Base-by-base conservation (phyloP, 495 filamentous ascomycete genomes). In the Penicillium ochrochloron region DNA sequence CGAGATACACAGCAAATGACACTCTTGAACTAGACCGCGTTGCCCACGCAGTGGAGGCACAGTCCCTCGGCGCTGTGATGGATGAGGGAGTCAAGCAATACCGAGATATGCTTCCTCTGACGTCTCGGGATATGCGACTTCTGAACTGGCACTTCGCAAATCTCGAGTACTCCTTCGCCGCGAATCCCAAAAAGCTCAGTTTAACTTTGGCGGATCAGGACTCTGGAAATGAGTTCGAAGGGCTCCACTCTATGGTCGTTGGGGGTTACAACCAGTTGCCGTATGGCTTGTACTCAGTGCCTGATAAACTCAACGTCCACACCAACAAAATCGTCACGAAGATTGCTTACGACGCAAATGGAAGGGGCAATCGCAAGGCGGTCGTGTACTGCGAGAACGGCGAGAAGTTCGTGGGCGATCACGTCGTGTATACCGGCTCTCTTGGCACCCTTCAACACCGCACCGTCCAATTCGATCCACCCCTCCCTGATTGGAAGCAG, bases 81-180 rank as follows among this genome's bases (percentile, higher is more conserved):
- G 92, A 99, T 67, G 90, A 92, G 59, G 92, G 93, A 19, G 87
- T 97, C 57, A 83, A 83, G 23, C 93, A 98, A 70, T 99, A 97
- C 75, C 89, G 90, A 64, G 84, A 84, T 44, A 84, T 98, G 60
- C 83, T 97, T 21, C 89, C 95, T 51, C 78, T 99, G 31, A 92
- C 87, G 0, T 86, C 93, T 0, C 90, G 91, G 70, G 95, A 97
- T 67, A 88, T 96, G 77, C 85, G 95, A 52, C 82, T 98, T 35
- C 83, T 97, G 67, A 99, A 98, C 70, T 99, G 95, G 95, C 96
- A 99, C 77, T 89, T 97, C 73, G 95, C 96, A 62, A 99, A 99
- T 70, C 83, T 98, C 33, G 95, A 99, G 72, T 99, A 99, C 70
- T 94, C 94, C 52, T 98, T 97, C 70, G 96, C 95, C 0, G 88